phyloP scores from a whole-genome alignment of 2,329 filamentous ascomycete species.

The Talaromyces rugulosus region DNA sequence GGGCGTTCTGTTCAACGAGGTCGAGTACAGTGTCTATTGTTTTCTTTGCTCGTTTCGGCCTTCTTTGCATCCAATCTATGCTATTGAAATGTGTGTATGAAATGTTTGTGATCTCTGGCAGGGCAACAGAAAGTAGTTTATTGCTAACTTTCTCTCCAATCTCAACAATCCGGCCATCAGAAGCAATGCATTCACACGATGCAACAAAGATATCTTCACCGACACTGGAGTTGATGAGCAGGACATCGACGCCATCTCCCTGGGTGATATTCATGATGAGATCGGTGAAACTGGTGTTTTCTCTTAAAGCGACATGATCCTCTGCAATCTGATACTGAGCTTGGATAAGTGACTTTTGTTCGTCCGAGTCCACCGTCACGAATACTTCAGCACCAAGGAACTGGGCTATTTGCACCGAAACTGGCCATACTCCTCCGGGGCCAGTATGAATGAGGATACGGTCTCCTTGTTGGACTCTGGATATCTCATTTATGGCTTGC shows the following conservation, averaged over 20 bases:
- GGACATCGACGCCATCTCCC: not conserved
- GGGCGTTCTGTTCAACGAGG: not conserved
- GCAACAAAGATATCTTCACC: not conserved
- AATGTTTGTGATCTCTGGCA: not conserved
- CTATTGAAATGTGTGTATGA: slow-evolving; percentile 1
- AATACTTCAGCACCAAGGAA: slow-evolving; percentile 15
- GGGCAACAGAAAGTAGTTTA: not conserved
- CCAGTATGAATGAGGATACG: slow-evolving; percentile 17
- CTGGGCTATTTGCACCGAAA: slow-evolving; percentile 14
- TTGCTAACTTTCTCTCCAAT: slow-evolving; percentile 5
- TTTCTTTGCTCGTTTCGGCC: not conserved
- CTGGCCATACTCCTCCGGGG: slow-evolving; percentile 17
- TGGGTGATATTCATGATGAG: not conserved
- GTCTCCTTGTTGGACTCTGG: slow-evolving; percentile 11
- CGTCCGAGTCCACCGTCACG: slow-evolving; percentile 13
- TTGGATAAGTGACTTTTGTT: slow-evolving; percentile 13
- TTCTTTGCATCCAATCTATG: not conserved
- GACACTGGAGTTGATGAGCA: not conserved
- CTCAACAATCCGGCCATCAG: slow-evolving; percentile 8
- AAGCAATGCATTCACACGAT: slow-evolving; percentile 8
- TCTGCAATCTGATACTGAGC: slow-evolving; percentile 11
- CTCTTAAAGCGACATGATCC: slow-evolving; percentile 5
- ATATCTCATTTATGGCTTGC: slow-evolving; percentile 9
- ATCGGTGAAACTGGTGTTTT: slow-evolving; percentile 7
- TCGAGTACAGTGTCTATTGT: not conserved